These are phyloP conservation scores for Aphanomyces cochlioides DNA, from an alignment of 352 stramenopile species.

Conservation along the genomic window DNA sequence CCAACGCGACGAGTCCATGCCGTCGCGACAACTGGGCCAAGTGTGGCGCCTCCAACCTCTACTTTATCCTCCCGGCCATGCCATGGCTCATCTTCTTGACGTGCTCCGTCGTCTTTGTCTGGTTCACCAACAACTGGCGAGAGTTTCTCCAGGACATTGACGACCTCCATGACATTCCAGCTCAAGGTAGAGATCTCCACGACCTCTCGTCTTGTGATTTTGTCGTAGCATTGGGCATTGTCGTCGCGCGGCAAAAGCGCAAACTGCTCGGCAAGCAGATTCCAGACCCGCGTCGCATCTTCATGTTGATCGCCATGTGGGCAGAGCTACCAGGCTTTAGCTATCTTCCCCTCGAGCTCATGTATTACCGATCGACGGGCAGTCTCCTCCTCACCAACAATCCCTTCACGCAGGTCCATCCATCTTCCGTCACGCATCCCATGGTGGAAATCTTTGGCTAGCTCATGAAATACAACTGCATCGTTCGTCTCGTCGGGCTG, in stretches of 20 bases:
- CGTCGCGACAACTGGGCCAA: neutral
- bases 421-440: neutral
- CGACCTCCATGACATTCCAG: conserved; percentile 26
- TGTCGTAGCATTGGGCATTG: conserved; percentile 25
- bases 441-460: neutral
- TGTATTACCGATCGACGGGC: conserved; percentile 4
- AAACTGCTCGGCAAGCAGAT: conserved; percentile 9
- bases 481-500: neutral
- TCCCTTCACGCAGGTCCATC: neutral
- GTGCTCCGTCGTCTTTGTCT: neutral
- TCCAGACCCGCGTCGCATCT: conserved; percentile 4
- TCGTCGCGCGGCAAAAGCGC: conserved; percentile 23
- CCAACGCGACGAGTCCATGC: neutral
- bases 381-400: neutral
- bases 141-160: conserved; percentile 17
- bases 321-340: conserved; percentile 27
- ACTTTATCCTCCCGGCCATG: conserved; percentile 1
- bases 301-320: conserved; percentile 26
- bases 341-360: conserved; percentile 23
- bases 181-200: conserved; percentile 16
- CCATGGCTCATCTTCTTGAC: conserved; percentile 9
- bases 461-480: neutral
- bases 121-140: neutral
- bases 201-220: neutral
- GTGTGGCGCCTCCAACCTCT: neutral